Base-by-base conservation (phyloP, 179 eudicot genomes). In the Sideroxylon spinosum region DNA sequence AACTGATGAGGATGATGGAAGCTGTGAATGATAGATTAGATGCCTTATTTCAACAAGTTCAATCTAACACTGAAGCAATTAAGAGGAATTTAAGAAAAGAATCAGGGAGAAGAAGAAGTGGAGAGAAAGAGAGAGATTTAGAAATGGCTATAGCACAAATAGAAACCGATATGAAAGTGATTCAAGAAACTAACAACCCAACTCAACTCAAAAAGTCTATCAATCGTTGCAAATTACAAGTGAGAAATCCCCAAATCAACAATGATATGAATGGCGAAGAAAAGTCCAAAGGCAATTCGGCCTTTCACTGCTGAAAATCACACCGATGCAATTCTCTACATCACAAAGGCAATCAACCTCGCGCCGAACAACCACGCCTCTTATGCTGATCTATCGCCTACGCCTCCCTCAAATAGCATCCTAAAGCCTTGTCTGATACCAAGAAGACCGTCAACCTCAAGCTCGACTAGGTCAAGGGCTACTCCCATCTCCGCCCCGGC, bases 221-320 rank as follows among this genome's bases (percentile, higher is more conserved):
- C n/a, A n/a, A n/a, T n/a, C n/a, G n/a, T n/a, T n/a, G n/a, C n/a
- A n/a, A n/a, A n/a, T n/a, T n/a, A n/a, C n/a, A n/a, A n/a, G n/a
- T n/a, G n/a, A n/a, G n/a, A n/a, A n/a, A n/a, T n/a, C n/a, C n/a
- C n/a, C n/a, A n/a, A n/a, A 32, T 32, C 37, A 32, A 32, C 37
- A 32, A 3, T 3, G 37, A 32, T 6, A 89, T 91, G 90, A 97
- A 97, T 7, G 99, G 90, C 76, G 94, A 89, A 86, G 95, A 97
- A 12, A 95, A 95, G 81, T 91, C 98, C 68, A 91, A 88, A 81
- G 97, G 98, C 78, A 95, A 91, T 86, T 89, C 97, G 0, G 93
- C 98, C 46, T 93, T 93, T 95, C 83, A 60, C 98, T 46, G 79
- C 91, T 56, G 95, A 92, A 9, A 84, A 91, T 81, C 93, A 68